These are phyloP conservation scores for Rhynchosporium secalis DNA, from an alignment of 2,329 filamentous ascomycete species.

Conservation along the genomic window DNA sequence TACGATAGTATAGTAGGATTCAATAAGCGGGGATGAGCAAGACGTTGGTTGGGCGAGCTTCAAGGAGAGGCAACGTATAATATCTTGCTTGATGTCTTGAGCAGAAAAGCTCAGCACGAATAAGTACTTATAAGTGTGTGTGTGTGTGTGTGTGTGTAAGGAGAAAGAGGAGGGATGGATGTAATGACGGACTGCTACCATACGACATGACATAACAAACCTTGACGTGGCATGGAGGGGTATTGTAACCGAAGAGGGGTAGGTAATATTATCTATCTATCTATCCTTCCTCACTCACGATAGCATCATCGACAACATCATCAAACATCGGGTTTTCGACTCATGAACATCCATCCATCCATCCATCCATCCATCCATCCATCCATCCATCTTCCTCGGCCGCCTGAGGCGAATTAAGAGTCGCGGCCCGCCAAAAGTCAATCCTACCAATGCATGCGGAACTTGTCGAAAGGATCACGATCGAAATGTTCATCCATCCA, in stretches of 20 bases:
- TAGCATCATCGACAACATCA: conserved; percentile 15
- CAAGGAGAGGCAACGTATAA: no score
- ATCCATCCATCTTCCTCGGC: conserved; percentile 1
- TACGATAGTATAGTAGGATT: neutral
- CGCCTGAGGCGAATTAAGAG: conserved; percentile 2
- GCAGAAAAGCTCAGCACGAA: no score
- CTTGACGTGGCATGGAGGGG: neutral
- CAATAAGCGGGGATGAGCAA: conserved; percentile 7
- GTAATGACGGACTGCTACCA: no score
- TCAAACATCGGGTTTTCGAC: neutral
- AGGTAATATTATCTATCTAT: no score
- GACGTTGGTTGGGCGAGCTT: no score
- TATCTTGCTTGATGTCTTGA: no score
- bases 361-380: neutral
- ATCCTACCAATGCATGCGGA: neutral
- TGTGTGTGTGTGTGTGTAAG: neutral
- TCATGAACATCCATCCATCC: no score
- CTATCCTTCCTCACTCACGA: neutral
- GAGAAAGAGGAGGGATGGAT: neutral
- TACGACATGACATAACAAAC: neutral
- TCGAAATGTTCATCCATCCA: no score
- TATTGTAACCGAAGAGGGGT: neutral
- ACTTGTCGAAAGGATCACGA: neutral
- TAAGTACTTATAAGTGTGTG: neutral
- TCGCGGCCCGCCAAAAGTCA: neutral